Evolutionary conservation across 2,329 filamentous ascomycete genomes (phyloP), one percentile per base, ranked within the genome.

Genomic region (Diaporthe sp.): DNA sequence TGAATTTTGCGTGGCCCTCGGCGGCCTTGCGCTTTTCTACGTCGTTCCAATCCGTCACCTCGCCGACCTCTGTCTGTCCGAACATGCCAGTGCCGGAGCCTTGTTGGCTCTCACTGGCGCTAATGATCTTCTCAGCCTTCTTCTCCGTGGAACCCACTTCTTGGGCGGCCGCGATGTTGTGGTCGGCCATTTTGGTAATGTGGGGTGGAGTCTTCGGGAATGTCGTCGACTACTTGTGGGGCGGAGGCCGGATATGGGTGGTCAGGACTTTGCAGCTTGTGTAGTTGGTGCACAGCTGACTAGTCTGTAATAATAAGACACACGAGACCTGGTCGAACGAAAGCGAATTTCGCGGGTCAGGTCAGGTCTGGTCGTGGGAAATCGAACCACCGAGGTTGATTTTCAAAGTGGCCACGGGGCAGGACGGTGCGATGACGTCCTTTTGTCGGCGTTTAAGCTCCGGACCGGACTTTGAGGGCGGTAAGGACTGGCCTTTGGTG

Each of bases 1-100:
- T 82, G 79, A 90, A 90, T 72, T 88, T 84, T 19, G 85, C 86
- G 65, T 82, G 79, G 72, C 87, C 88, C 77, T 85, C 79, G 9
- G 82, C 83, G 17, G 82, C 82, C 78, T 86, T 88, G 75, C 85
- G 83, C 80, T 86, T 85, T 80, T 88, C 87, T 53, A 85, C 77
- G 75, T 88, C 86, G 72, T 79, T 78, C 72, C 70, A 74, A 27
- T 74, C 73, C 9, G 75, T 44, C 51, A 74, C 75, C 70, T 76
- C 75, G 59, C 74, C 74, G 47, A 59, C 68, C 42, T 69, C 63
- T 51, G 73, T 70, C 17, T 70, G 71, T 47, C 74, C 71, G 13
- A 74, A 74, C n/a, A 74, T 39, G n/a, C 68, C 74, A 22, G 63
- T 27, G 13, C 59, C 53, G 10, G 71, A 75, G 42, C 65, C 66